Evolutionary conservation across 495 filamentous ascomycete genomes (phyloP).

Genomic region (Xylaria grammica): DNA sequence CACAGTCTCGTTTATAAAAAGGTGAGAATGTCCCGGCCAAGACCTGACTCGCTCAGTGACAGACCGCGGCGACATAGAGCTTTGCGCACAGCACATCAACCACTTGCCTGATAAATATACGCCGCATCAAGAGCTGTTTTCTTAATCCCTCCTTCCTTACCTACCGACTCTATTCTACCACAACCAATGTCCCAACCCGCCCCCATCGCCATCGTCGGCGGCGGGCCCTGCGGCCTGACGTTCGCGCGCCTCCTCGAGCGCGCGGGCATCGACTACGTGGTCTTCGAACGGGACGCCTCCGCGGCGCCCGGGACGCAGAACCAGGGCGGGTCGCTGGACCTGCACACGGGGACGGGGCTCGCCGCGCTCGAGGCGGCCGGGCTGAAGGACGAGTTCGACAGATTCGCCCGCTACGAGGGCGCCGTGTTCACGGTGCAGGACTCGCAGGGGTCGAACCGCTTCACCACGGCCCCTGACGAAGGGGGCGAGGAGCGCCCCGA

Average conservation of each 20-base stretch:
- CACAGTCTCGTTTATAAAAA: not conserved
- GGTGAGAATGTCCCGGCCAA: too few relatives aligned
- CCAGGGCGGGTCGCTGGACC: slow-evolving; percentile 58
- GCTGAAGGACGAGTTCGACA: slow-evolving; percentile 47
- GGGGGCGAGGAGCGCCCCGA: slow-evolving; percentile 25
- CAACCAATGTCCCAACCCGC: slow-evolving; percentile 9
- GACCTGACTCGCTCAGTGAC: too few relatives aligned
- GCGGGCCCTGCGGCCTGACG: slow-evolving; percentile 60
- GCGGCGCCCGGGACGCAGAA: slow-evolving; percentile 28
- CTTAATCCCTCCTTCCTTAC: not conserved
- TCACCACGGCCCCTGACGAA: not conserved
- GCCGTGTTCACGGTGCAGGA: slow-evolving; percentile 31
- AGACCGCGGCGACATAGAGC: too few relatives aligned
- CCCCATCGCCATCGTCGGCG: slow-evolving; percentile 59
- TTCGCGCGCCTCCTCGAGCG: slow-evolving; percentile 55
- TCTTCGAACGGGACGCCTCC: slow-evolving; percentile 50
- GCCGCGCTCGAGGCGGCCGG: slow-evolving; percentile 51
- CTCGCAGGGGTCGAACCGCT: not conserved
- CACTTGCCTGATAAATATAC: too few relatives aligned
- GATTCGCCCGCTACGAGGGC: slow-evolving; percentile 39
- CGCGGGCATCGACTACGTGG: slow-evolving; percentile 43
- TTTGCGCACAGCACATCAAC: not conserved
- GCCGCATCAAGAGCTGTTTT: not conserved
- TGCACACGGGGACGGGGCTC: slow-evolving; percentile 52
- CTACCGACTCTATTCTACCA: not conserved